A percentile compares a stretch with the other conserved stretches of the same genome.
Evolutionary conservation across 1,139 yeast genomes (phyloP).

Genomic region (Scheffersomyces titani): DNA sequence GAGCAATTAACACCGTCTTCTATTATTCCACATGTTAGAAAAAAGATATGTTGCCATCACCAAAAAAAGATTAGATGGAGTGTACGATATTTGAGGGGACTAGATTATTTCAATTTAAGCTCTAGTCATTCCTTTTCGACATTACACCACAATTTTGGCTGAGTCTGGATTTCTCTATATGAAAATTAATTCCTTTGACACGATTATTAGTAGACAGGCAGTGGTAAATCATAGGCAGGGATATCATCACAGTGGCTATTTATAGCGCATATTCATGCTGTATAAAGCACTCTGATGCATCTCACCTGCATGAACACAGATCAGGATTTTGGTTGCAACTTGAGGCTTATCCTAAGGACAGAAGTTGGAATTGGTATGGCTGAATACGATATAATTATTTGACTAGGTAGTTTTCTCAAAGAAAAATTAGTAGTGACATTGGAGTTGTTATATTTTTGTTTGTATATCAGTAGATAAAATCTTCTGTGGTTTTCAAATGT

Average conservation of each 20-base stretch:
- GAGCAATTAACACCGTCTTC: no score
- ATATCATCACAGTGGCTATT: background rate
- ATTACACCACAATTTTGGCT: background rate
- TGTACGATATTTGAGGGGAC: background rate
- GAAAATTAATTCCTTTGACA: background rate
- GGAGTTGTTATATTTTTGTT: background rate
- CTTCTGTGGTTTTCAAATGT: background rate
- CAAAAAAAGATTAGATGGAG: background rate
- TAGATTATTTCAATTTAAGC: background rate
- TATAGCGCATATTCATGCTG: background rate
- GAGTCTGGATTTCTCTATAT: background rate
- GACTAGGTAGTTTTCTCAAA: background rate
- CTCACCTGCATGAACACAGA: background rate
- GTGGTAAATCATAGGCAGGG: background rate
- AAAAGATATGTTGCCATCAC: background rate
- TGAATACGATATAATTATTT: background rate
- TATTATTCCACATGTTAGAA: background rate
- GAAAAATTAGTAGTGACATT: background rate
- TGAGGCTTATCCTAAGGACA: background rate
- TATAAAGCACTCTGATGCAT: background rate
- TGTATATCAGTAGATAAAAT: background rate
- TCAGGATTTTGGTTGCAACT: background rate
- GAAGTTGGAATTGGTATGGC: background rate
- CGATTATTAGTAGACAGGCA: background rate
- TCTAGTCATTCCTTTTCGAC: background rate